phyloP scores from a whole-genome alignment of 2,329 filamentous ascomycete species.

The Apiospora arundinis region DNA sequence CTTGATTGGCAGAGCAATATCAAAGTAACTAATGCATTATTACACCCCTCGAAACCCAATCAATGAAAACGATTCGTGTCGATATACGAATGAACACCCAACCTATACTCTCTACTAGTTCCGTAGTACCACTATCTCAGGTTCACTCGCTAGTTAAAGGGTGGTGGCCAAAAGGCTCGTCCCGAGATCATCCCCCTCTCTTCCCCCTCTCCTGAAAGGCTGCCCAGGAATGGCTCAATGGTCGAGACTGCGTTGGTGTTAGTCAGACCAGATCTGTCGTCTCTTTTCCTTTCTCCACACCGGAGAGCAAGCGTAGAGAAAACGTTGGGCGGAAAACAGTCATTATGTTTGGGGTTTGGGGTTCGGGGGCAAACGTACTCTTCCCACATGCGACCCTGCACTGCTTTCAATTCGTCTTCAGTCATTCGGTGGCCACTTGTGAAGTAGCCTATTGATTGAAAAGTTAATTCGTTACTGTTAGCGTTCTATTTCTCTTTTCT shows the following conservation, averaged over 20 bases:
- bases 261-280: background rate
- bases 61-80: background rate
- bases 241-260: conserved; percentile 8
- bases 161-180: conserved; percentile 4
- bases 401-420: conserved; percentile 81
- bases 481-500: background rate
- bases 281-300: background rate
- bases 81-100: background rate
- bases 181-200: conserved; percentile 1
- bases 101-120: background rate
- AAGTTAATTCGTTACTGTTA: background rate
- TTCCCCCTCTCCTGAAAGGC: background rate
- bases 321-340: conserved; percentile 38
- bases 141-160: background rate
- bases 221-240: background rate
- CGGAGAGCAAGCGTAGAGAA: background rate
- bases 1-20: background rate
- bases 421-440: conserved; percentile 91
- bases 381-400: conserved; percentile 92
- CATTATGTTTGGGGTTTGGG: conserved; percentile 38
- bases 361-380: conserved; percentile 57
- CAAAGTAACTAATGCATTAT: background rate
- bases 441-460: conserved; percentile 64
- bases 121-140: background rate
- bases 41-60: background rate